These are phyloP conservation scores for Amanita exitialis DNA, from an alignment of 768 basidiomycete species.

Conservation along the genomic window DNA sequence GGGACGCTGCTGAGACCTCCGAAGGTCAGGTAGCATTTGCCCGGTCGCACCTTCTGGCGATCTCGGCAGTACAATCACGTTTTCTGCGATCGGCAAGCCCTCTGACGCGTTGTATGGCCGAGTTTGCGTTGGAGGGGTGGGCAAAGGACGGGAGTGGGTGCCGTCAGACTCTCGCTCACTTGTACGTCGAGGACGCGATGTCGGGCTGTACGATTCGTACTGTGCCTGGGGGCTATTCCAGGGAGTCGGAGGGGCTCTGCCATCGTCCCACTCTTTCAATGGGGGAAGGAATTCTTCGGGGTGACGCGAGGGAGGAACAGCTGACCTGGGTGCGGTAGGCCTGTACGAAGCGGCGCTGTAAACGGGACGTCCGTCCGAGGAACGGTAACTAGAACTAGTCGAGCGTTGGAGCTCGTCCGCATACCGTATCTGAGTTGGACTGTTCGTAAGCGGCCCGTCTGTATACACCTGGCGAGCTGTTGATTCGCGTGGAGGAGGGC, in stretches of 20 bases:
- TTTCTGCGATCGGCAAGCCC: neutral
- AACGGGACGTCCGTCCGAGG: neutral
- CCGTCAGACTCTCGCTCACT: neutral
- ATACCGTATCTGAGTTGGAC: conserved; percentile 1
- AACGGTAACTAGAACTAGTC: neutral
- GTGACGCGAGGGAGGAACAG: neutral
- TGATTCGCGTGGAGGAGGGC: neutral
- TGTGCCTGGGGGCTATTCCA: neutral
- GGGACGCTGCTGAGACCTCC: neutral
- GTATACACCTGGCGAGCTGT: neutral
- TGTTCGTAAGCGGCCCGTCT: neutral
- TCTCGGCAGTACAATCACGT: neutral
- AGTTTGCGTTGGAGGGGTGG: neutral
- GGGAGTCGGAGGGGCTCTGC: neutral
- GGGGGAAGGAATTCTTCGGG: conserved; percentile 7
- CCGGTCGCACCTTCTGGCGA: neutral
- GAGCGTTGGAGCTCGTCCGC: neutral
- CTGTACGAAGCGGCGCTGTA: neutral
- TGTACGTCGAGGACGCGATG: conserved; percentile 1
- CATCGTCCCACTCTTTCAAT: conserved; percentile 1
- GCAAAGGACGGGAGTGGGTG: neutral
- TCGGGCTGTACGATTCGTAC: neutral
- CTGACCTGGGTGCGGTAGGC: neutral
- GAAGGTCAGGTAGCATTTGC: neutral
- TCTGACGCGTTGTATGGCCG: neutral